Conservation (phyloP, 176 grass and related monocot genomes). For the Zea luxurians region DNA sequence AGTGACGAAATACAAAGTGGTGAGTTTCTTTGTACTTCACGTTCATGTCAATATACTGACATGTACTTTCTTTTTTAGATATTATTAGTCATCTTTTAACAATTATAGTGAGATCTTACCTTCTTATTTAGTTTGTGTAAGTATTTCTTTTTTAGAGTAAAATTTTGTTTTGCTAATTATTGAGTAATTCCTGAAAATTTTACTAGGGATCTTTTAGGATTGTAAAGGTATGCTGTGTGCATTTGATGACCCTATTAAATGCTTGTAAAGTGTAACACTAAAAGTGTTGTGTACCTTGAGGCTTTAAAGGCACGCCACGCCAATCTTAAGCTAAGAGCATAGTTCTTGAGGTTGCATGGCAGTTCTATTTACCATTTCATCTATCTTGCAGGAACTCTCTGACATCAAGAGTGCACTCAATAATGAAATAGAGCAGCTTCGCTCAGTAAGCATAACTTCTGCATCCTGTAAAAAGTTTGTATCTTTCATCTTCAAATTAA, state of each 20-base stretch:
- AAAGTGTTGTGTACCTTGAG: not conserved
- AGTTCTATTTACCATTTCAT: constrained; percentile 36
- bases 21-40: constrained; percentile 42
- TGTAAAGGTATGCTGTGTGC: not conserved
- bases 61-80: not conserved
- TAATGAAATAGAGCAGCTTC: constrained; percentile 75
- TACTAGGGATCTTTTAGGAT: not conserved
- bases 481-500: not conserved
- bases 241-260: not conserved
- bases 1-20: constrained; percentile 90
- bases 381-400: constrained; percentile 74
- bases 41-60: constrained; percentile 10
- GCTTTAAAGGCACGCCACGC: not conserved
- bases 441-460: constrained; percentile 56
- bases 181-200: not conserved
- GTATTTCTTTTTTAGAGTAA: not conserved
- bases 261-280: not conserved
- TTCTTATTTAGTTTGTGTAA: constrained; percentile 1
- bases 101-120: not conserved
- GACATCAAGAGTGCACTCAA: constrained; percentile 80
- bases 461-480: constrained; percentile 11
- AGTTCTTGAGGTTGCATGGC: not conserved
- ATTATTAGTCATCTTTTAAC: not conserved
- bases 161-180: not conserved
- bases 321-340: not conserved